Evolutionary conservation across 257 asterid species (phyloP), one percentile per base, ranked within the genome.

Genomic region (Nyctanthes arbortristis): DNA sequence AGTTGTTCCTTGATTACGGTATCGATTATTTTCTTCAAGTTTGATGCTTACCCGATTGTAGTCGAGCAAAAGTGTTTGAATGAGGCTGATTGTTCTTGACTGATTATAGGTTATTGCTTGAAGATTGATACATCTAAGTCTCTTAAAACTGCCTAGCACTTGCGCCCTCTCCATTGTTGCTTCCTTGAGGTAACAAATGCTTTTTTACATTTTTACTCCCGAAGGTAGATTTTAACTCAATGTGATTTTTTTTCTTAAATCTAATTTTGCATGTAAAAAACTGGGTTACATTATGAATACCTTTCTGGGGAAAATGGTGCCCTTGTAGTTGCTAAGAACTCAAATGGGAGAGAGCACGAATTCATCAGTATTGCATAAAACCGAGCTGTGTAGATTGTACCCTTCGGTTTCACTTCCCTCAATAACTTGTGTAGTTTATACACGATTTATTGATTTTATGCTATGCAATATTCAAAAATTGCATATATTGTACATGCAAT

Each of bases 141-240:
- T 47, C 33, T 16, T 24, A 63, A 14, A 14, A 3, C 39, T 20
- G 14, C 35, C 13, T 25, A 22, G 45, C 24, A 4, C 45, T n/a
- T 29, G 18, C 45, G 18, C 43, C 37, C 28, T 8, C 40, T 7
- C 29, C 11, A 13, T 64, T 18, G 9, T 25, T 34, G 7, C 22
- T 65, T 52, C 52, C 31, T 25, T 7, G 33, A 66, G 71, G 73
- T 35, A 36, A 68, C 45, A n/a, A 22, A 68, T 16, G 28, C 4
- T 27, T 11, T 18, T 27, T 28, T 39, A 3, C 18, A 1, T 31
- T 35, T 69, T 45, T 36, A 8, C 7, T 35, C 6, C 5, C 24
- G 58, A 52, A 52, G 59, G 31, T 52, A 52, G 59, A 24, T 52
- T 52, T 52, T 52, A 11, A 52, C 28, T 49, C 1, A 14, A 45